Evolutionary conservation across 352 stramenopile species (phyloP), one percentile per base, ranked within the genome.

Genomic region (Phytophthora multivora): DNA sequence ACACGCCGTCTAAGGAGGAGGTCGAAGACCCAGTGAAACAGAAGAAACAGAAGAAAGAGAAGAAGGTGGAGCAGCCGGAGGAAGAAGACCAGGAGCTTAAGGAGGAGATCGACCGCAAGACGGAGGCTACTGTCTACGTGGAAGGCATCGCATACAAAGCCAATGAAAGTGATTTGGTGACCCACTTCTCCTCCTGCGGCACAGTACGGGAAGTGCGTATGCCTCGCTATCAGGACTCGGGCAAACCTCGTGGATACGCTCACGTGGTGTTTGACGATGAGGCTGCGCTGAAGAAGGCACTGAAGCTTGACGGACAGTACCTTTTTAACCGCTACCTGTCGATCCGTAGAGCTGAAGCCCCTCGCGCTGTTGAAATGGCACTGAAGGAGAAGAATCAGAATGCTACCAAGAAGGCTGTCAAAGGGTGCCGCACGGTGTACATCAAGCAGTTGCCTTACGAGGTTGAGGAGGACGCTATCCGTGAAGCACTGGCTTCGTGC

Each of bases 381-480:
- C 45, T 93, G 11, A 75, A 89, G 51, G 86, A 91, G 65, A 76
- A 86, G 35, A 90, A 75, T 19, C 63, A 85, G 42, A 87, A 89
- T 52, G 63, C 47, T n/a, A 75, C 71, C 16, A 89, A 89, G 61
- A 91, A 90, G 50, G 66, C 66, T 5, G 63, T 91, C 33, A 90
- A 89, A 38, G 84, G 84, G 49, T 99, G 96, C 69, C 83, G 85
- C 31, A 98, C 86, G 10, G 76, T 99, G 2, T 98, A 97, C 71
- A 92, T 98, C 21, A 95, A 97, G 57, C 98, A 99, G 67, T 73
- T 99, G 21, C 93, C 95, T 1, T 99, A 99, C 69, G 78, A 95
- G 16, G 80, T 92, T 2, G 86, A 94, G 48, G 91, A 97, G 43
- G 70, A 88, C 21, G 75, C 88, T 10, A 84, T 99, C 8, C 67